Base-by-base conservation (phyloP, 768 basidiomycete species). In the Mycena epipterygia region DNA sequence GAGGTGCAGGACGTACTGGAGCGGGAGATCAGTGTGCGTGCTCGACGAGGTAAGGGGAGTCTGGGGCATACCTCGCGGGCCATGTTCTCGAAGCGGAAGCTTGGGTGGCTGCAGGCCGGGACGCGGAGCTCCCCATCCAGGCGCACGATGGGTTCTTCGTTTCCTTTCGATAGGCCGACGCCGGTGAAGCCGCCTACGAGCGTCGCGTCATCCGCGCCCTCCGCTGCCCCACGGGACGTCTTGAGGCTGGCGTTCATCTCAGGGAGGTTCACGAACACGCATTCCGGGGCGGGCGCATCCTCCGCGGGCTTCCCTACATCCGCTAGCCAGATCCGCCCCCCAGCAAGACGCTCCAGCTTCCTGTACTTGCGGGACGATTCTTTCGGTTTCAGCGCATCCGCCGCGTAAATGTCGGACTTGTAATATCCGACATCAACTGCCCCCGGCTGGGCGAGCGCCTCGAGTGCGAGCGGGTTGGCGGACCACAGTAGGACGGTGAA, bases 41-140 rank as follows among this genome's bases (percentile, higher is more conserved):
- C 2, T 29, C 23, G 12, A 25, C 14, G 21, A n/a, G 13, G 42
- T 7, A 44, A n/a, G 6, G 21, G 3, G n/a, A n/a, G n/a, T n/a
- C n/a, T n/a, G n/a, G 3, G 17, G 49, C 62, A 0, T 41, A 72
- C 71, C 56, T 72, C 71, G 37, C 71, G 71, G 1, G 42, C 71
- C 67, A 72, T 68, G 42, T 58, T 49, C 1, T 35, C 29, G 52
- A 52, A 72, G 9, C 71, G 67, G 64, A 72, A 72, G 32, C 71
- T 72, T 19, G 71, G 71, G 52, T 65, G 63, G 46, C 57, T 72
- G 46, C 67, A 68, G 9, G 58, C 67, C 13, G 71, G 71, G n/a
- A 72, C 63, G 46, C 63, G 67, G 9, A 72, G 51, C 57, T 70
- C 73, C 16, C 73, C 73, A 37, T 73, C 65, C 2, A 73, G 29